Percentiles rank a stretch among this genome's conserved stretches.
Evolutionary conservation across 179 eudicot genomes (phyloP).

Genomic region (Carnegiea gigantea): DNA sequence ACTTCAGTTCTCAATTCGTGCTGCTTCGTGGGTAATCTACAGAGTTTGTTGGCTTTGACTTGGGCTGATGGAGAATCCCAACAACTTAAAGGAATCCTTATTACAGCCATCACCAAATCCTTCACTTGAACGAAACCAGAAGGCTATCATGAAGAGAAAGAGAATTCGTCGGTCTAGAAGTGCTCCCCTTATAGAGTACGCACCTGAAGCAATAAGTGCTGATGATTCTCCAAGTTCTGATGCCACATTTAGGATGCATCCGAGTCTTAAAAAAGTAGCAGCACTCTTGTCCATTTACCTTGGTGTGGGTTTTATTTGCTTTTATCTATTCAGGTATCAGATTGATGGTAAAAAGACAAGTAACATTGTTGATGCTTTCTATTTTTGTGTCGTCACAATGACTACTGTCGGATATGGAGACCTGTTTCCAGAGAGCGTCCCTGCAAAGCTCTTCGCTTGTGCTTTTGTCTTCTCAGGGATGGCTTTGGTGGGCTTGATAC

Average conservation of each 20-base stretch:
- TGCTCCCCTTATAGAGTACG: slow-evolving; percentile 26
- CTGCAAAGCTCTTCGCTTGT: slow-evolving; percentile 61
- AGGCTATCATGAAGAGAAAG: slow-evolving; percentile 32
- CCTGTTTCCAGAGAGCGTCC: slow-evolving; percentile 52
- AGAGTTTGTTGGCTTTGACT: slow-evolving; percentile 7
- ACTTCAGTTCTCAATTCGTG: neutral
- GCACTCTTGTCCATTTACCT: slow-evolving; percentile 42
- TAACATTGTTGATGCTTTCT: slow-evolving; percentile 61
- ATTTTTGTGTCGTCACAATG: slow-evolving; percentile 76
- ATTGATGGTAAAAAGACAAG: slow-evolving; percentile 61
- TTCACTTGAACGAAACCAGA: slow-evolving; percentile 25
- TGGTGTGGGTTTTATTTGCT: slow-evolving; percentile 46
- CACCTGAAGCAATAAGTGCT: slow-evolving; percentile 17
- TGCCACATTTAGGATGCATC: slow-evolving; percentile 26
- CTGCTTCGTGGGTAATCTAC: neutral
- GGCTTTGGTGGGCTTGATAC: slow-evolving; percentile 60
- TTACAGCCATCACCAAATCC: slow-evolving; percentile 34
- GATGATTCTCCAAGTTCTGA: slow-evolving; percentile 25
- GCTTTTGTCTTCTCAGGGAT: slow-evolving; percentile 63
- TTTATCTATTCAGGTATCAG: slow-evolving; percentile 47
- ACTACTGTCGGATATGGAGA: slow-evolving; percentile 88
- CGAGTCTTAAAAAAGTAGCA: slow-evolving; percentile 37
- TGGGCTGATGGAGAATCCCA: slow-evolving; percentile 37
- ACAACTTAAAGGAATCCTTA: slow-evolving; percentile 34
- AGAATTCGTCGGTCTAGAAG: slow-evolving; percentile 37